Evolutionary conservation across 2,329 filamentous ascomycete species (phyloP).

Genomic region (Neofusicoccum umdonicola): DNA sequence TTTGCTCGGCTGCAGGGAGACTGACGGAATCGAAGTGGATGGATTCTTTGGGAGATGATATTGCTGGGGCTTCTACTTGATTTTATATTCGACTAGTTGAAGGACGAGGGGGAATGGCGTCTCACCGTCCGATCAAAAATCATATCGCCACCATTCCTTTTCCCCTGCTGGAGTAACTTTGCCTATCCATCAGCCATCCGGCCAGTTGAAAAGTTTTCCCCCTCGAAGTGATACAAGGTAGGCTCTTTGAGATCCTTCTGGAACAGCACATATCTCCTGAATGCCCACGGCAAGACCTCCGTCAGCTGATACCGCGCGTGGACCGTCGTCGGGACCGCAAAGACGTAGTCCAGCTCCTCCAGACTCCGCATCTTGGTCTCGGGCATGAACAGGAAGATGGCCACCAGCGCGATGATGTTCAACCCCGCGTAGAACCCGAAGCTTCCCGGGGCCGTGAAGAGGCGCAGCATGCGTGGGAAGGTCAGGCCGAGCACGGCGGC

Average conservation of each 20-base stretch:
- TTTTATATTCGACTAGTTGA: no score
- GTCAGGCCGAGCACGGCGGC: constrained; percentile 39
- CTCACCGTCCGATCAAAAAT: no score
- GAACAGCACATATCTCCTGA: constrained; percentile 44
- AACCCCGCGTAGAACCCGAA: constrained; percentile 60
- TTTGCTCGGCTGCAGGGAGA: background rate
- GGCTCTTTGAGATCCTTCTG: constrained; percentile 32
- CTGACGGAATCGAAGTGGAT: background rate
- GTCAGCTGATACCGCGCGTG: constrained; percentile 41
- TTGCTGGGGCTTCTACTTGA: no score
- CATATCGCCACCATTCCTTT: no score
- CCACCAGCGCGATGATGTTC: constrained; percentile 27
- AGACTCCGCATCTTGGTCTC: constrained; percentile 33
- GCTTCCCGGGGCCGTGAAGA: constrained; percentile 41
- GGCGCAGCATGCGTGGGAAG: constrained; percentile 37
- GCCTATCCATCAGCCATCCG: no score
- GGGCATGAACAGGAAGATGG: constrained; percentile 32
- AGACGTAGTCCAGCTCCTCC: constrained; percentile 48
- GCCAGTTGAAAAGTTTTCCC: background rate
- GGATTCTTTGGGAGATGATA: no score
- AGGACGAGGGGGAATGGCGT: no score
- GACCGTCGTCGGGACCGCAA: constrained; percentile 44
- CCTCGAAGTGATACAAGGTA: constrained; percentile 38
- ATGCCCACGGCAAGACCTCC: constrained; percentile 47
- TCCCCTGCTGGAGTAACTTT: no score